These are phyloP conservation scores for Obba rivulosa DNA, from an alignment of 768 basidiomycete genomes.

Conservation along the genomic window DNA sequence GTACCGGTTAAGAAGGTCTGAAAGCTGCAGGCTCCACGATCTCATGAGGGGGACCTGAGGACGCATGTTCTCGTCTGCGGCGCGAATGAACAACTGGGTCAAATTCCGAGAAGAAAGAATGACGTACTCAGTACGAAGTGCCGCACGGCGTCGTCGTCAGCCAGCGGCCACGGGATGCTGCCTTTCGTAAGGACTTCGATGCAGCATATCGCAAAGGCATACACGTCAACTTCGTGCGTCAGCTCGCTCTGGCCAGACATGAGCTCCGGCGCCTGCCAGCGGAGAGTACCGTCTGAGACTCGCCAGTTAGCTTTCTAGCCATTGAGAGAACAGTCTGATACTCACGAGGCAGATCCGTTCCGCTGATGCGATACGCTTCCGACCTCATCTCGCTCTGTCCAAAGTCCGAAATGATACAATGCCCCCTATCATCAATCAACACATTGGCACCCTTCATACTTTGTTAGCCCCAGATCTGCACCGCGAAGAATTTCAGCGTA, in stretches of 20 bases:
- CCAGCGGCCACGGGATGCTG: slow-evolving; percentile 26
- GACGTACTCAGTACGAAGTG: slow-evolving; percentile 18
- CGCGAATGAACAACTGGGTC: slow-evolving; percentile 8
- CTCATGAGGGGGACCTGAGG: slow-evolving; percentile 15
- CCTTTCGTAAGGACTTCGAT: slow-evolving; percentile 30
- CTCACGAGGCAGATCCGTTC: slow-evolving; percentile 30
- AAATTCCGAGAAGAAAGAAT: neutral
- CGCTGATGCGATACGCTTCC: slow-evolving; percentile 60
- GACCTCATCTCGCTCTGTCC: slow-evolving; percentile 77
- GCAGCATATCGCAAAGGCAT: slow-evolving; percentile 35
- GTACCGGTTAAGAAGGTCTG: slow-evolving; percentile 47
- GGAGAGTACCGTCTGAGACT: slow-evolving; percentile 46
- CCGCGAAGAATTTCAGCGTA: slow-evolving; percentile 18
- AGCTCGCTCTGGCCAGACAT: slow-evolving; percentile 27
- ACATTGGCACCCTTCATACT: slow-evolving; percentile 59
- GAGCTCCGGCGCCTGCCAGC: slow-evolving; percentile 39
- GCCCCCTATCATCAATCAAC: slow-evolving; percentile 60
- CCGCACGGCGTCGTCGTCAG: slow-evolving; percentile 22
- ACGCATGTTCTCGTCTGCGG: slow-evolving; percentile 17
- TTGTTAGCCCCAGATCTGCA: neutral
- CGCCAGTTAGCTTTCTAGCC: neutral
- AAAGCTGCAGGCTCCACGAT: slow-evolving; percentile 14
- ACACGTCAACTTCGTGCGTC: slow-evolving; percentile 32
- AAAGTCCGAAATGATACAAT: slow-evolving; percentile 77
- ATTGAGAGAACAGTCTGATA: neutral